phyloP scores from a whole-genome alignment of 805 yeast species.

The Starmerella apicola region DNA sequence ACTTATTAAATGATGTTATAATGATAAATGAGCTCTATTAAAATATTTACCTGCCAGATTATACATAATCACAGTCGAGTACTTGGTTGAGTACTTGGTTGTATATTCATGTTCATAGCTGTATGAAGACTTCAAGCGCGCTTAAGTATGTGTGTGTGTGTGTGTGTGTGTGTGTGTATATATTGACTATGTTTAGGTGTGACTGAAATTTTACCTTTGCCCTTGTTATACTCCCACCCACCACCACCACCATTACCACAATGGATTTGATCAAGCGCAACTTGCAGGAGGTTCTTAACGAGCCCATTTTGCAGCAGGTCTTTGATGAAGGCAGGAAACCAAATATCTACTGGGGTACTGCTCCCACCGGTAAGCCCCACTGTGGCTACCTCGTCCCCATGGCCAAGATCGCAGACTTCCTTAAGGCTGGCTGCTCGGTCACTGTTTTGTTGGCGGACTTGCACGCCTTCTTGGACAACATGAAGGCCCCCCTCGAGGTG shows the following conservation, averaged over 20 bases:
- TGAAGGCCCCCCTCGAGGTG: constrained; percentile 94
- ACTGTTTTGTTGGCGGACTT: constrained; percentile 85
- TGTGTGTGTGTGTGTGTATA: too few relatives aligned
- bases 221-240: not conserved
- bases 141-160: too few relatives aligned
- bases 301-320: constrained; percentile 72
- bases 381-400: constrained; percentile 98
- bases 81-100: too few relatives aligned
- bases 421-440: constrained; percentile 92
- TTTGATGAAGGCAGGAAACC: constrained; percentile 73
- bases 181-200: too few relatives aligned
- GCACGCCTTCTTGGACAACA: constrained; percentile 93
- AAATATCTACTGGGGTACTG: constrained; percentile 96
- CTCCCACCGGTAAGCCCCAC: constrained; percentile 98
- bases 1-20: too few relatives aligned
- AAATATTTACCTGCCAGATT: too few relatives aligned
- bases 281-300: constrained; percentile 84
- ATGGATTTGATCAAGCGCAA: constrained; percentile 63
- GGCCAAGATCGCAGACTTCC: constrained; percentile 89
- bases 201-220: too few relatives aligned
- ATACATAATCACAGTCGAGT: too few relatives aligned
- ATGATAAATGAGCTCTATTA: too few relatives aligned
- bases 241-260: not conserved
- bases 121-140: too few relatives aligned
- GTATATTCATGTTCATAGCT: too few relatives aligned